Conservation (phyloP, 345 rosid species). For the Aquilaria sinensis region DNA sequence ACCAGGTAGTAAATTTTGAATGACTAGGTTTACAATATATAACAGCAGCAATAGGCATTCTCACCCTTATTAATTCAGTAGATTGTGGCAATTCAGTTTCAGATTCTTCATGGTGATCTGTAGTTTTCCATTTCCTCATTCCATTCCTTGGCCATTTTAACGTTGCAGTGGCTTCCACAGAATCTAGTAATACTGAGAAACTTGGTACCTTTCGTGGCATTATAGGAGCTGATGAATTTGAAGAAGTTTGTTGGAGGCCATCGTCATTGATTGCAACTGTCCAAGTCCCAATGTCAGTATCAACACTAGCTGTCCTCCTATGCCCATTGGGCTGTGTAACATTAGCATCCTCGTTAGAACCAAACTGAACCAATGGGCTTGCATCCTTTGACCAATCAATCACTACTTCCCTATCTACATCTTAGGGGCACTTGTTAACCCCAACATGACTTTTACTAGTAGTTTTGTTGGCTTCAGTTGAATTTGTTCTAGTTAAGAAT, state of each 20-base stretch:
- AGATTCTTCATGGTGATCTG: conserved; percentile 47
- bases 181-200: conserved; percentile 49
- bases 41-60: conserved; percentile 7
- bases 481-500: conserved; percentile 65
- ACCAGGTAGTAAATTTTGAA: background rate
- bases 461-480: conserved; percentile 16
- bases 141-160: conserved; percentile 56
- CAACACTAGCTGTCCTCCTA: conserved; percentile 81
- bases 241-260: conserved; percentile 22
- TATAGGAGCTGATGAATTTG: conserved; percentile 26
- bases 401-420: conserved; percentile 13
- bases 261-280: conserved; percentile 49
- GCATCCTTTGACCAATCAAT: conserved; percentile 21
- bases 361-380: conserved; percentile 17
- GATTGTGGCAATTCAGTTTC: conserved; percentile 40
- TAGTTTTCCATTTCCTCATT: conserved; percentile 57
- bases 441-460: conserved; percentile 9
- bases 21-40: background rate
- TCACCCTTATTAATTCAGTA: conserved; percentile 47
- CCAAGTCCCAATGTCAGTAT: conserved; percentile 58
- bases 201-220: conserved; percentile 70
- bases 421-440: conserved; percentile 14
- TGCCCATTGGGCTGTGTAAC: conserved; percentile 42
- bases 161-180: conserved; percentile 43
- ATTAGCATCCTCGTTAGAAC: conserved; percentile 20